These are phyloP conservation scores for Persicaria maculosa DNA, from an alignment of 148 eudicot species.

Conservation along the genomic window DNA sequence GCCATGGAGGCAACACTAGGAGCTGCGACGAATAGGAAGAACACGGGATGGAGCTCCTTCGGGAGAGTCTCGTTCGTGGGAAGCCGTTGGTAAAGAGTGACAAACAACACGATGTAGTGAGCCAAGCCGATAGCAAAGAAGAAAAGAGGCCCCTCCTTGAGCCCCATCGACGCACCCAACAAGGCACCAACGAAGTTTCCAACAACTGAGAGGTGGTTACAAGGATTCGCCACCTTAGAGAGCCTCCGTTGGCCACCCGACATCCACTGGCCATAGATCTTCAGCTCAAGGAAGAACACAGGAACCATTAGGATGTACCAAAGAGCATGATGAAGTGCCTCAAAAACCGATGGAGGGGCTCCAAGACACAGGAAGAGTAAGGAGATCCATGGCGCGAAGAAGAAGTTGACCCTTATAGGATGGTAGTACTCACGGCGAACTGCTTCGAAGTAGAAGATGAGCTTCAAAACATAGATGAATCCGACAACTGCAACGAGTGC, in stretches of 20 bases:
- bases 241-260: conserved; percentile 25
- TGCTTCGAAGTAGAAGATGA: conserved; percentile 23
- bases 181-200: conserved; percentile 35
- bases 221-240: conserved; percentile 31
- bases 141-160: conserved; percentile 25
- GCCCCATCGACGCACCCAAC: conserved; percentile 26
- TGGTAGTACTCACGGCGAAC: conserved; percentile 24
- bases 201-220: conserved; percentile 25
- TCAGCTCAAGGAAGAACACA: conserved; percentile 26
- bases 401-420: conserved; percentile 29
- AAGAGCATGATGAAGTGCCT: background rate
- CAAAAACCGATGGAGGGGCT: conserved; percentile 14
- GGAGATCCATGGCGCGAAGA: conserved; percentile 34
- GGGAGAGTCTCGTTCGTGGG: conserved; percentile 26
- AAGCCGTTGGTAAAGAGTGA: conserved; percentile 32
- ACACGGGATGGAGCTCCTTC: conserved; percentile 30
- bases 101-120: conserved; percentile 33
- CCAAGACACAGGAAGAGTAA: conserved; percentile 18
- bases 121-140: conserved; percentile 31
- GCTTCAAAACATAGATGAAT: conserved; percentile 17
- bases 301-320: conserved; percentile 26
- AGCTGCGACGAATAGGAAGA: conserved; percentile 29
- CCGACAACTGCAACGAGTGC: background rate
- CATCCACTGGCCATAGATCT: conserved; percentile 38
- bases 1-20: conserved; percentile 34